phyloP scores from a whole-genome alignment of 2,329 filamentous ascomycete genomes.

The Fusarium pseudonygamai region DNA sequence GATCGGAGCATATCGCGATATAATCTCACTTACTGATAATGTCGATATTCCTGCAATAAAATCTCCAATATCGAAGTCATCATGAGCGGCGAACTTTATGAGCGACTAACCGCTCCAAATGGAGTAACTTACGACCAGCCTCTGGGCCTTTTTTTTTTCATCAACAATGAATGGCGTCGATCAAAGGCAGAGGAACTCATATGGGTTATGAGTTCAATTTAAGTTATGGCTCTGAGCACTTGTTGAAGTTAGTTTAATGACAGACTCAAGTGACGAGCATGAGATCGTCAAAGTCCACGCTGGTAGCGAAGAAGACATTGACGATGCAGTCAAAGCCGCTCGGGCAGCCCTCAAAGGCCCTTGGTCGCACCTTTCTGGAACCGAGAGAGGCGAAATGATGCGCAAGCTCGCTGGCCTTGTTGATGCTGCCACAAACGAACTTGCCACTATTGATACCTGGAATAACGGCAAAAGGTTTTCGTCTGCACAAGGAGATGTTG shows the following conservation, averaged over 20 bases:
- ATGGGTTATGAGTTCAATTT: constrained; percentile 63
- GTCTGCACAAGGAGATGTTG: constrained; percentile 71
- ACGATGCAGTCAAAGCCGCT: constrained; percentile 55
- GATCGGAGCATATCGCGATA: accelerated
- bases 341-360: constrained; percentile 73
- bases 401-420: constrained; percentile 76
- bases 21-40: neutral
- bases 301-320: constrained; percentile 43
- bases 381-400: constrained; percentile 75
- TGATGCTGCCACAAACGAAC: constrained; percentile 63
- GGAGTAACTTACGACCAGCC: constrained; percentile 73
- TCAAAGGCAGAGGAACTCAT: constrained; percentile 64
- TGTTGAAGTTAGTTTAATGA: neutral
- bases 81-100: neutral
- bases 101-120: constrained; percentile 58
- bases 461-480: constrained; percentile 77
- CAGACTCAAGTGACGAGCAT: constrained; percentile 39
- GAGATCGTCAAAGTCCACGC: constrained; percentile 48
- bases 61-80: no score
- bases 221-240: neutral
- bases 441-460: constrained; percentile 75
- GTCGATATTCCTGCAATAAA: no score
- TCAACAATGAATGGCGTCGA: constrained; percentile 79
- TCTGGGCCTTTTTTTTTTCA: constrained; percentile 77
- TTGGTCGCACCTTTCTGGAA: constrained; percentile 74